A percentile compares a stretch with the other conserved stretches of the same genome.
phyloP scores from a whole-genome alignment of 2,329 filamentous ascomycete genomes.

The Trichophyton rubrum region DNA sequence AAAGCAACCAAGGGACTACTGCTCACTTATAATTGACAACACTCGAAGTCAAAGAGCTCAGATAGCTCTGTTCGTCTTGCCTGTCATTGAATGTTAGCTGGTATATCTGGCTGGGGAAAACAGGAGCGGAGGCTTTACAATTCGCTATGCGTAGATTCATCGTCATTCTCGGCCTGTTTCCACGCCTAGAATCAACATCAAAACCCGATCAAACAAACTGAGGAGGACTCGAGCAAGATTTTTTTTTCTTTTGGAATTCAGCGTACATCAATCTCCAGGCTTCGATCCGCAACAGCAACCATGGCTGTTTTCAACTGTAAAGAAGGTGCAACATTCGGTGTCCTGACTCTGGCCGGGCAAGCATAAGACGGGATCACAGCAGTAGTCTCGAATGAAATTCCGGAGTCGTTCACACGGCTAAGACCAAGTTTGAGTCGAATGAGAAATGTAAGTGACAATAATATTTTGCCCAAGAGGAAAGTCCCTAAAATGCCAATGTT shows the following conservation, averaged over 20 bases:
- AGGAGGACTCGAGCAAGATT: background rate
- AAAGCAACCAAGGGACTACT: background rate
- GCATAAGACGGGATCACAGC: background rate
- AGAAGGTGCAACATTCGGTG: background rate
- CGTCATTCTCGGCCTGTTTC: background rate
- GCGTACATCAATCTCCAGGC: background rate
- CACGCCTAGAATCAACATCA: background rate
- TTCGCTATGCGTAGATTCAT: background rate
- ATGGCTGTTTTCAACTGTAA: background rate
- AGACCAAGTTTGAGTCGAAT: background rate
- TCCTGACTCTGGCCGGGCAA: background rate
- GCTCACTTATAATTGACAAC: slow-evolving; percentile 8
- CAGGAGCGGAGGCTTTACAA: background rate
- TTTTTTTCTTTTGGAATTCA: background rate
- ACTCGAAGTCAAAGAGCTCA: slow-evolving; percentile 6
- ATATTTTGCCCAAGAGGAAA: background rate
- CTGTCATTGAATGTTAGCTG: background rate
- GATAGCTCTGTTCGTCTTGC: slow-evolving; percentile 2
- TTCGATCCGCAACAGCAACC: background rate
- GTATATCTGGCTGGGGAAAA: background rate
- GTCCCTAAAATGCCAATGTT: background rate
- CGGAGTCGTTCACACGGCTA: background rate
- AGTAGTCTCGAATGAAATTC: background rate
- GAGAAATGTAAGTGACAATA: background rate
- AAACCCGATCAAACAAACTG: background rate